phyloP scores from a whole-genome alignment of 2,329 filamentous ascomycete species.

The Penicillium sp. region DNA sequence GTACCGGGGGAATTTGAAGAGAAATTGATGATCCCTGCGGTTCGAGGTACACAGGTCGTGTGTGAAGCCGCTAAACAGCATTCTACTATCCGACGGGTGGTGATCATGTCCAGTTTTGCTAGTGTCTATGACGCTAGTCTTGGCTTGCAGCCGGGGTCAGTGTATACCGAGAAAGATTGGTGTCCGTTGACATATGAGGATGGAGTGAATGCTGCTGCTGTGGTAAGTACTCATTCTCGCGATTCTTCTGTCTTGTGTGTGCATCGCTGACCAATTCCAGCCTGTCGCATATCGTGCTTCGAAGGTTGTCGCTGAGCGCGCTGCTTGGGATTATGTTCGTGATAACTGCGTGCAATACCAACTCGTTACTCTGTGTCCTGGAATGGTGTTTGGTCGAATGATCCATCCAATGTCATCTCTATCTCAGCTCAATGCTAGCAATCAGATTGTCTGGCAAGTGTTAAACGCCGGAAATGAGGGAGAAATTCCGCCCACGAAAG shows the following conservation, averaged over 20 bases:
- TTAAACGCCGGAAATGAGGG: conserved; percentile 18
- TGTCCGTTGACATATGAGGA: conserved; percentile 23
- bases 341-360: conserved; percentile 15
- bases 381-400: conserved; percentile 29
- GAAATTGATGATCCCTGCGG: conserved; percentile 27
- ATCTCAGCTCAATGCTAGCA: conserved; percentile 26
- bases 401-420: conserved; percentile 20
- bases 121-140: conserved; percentile 21
- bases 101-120: conserved; percentile 28
- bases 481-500: conserved; percentile 23
- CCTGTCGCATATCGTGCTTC: conserved; percentile 25
- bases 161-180: conserved; percentile 23
- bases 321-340: conserved; percentile 25
- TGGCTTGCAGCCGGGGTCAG: conserved; percentile 19
- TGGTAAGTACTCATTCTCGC: conserved; percentile 7
- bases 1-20: conserved; percentile 24
- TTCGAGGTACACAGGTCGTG: conserved; percentile 26
- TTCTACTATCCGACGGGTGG: conserved; percentile 17
- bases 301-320: conserved; percentile 24
- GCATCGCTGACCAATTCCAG: neutral
- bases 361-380: conserved; percentile 20
- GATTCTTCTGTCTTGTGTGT: too few species aligned
- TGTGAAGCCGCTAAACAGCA: conserved; percentile 22
- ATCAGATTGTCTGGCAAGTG: conserved; percentile 30
- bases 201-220: conserved; percentile 17